phyloP scores from a whole-genome alignment of 495 filamentous ascomycete genomes.

The Penicillium egyptiacum region DNA sequence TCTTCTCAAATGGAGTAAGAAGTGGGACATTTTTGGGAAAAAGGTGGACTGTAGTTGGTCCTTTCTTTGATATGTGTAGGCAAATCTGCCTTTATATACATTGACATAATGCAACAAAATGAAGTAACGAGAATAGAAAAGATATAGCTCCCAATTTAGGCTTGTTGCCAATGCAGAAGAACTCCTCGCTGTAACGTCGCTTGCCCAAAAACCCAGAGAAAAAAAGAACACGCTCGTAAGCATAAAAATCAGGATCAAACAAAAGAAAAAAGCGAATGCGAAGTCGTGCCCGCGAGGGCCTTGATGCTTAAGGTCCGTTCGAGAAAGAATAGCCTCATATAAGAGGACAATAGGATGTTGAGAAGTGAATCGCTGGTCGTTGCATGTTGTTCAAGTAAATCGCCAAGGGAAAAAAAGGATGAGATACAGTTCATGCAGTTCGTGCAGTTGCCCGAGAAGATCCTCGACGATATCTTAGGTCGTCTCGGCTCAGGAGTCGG shows the following conservation, averaged over 20 bases:
- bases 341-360: not conserved
- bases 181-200: slow-evolving; percentile 10
- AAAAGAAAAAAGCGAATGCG: slow-evolving; percentile 1
- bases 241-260: not conserved
- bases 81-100: slow-evolving; percentile 5
- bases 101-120: not conserved
- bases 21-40: not conserved
- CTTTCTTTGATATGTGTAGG: not conserved
- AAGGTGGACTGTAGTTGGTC: not conserved
- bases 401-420: slow-evolving; percentile 12
- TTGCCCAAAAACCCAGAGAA: not conserved
- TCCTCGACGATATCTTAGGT: slow-evolving; percentile 26
- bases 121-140: not conserved
- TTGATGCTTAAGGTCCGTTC: not conserved
- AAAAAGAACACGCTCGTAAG: not conserved
- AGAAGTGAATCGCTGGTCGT: slow-evolving; percentile 1
- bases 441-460: slow-evolving; percentile 23
- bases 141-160: not conserved
- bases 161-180: not conserved
- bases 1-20: not conserved
- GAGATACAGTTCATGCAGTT: slow-evolving; percentile 1
- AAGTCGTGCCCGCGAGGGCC: not conserved
- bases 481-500: slow-evolving; percentile 36
- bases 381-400: not conserved
- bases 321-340: not conserved